Evolutionary conservation across 495 filamentous ascomycete species (phyloP).

Genomic region (Amniculicola lignicola): DNA sequence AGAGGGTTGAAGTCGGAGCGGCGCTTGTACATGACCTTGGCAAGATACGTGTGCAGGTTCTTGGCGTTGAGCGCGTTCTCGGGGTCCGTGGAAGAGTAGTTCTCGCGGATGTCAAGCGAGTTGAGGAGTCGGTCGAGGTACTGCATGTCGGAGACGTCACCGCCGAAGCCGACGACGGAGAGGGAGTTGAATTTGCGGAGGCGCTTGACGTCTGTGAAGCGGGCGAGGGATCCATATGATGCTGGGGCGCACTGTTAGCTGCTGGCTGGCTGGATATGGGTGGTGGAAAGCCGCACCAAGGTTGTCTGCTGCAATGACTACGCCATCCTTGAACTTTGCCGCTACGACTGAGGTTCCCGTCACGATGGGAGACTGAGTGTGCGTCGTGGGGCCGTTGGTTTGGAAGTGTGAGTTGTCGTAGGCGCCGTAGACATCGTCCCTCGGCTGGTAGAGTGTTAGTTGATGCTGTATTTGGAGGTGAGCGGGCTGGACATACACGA

Average conservation of each 20-base stretch:
- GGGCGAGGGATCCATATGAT: conserved; percentile 94
- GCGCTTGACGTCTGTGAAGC: conserved; percentile 90
- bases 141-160: conserved; percentile 98
- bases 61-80: conserved; percentile 75
- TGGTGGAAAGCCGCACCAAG: conserved; percentile 65
- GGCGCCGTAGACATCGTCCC: conserved; percentile 91
- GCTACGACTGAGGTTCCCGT: conserved; percentile 94
- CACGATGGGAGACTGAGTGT: conserved; percentile 87
- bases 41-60: conserved; percentile 92
- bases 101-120: conserved; percentile 82
- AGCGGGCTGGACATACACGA: conserved; percentile 61
- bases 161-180: conserved; percentile 80
- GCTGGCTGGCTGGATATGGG: too few species aligned
- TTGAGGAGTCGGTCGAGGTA: conserved; percentile 86
- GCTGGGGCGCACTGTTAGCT: conserved; percentile 51
- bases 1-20: conserved; percentile 94
- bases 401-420: conserved; percentile 86
- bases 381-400: conserved; percentile 65
- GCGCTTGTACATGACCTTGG: conserved; percentile 90
- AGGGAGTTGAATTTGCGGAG: conserved; percentile 76
- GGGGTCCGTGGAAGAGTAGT: conserved; percentile 58
- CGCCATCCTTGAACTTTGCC: conserved; percentile 91
- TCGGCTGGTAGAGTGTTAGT: conserved; percentile 58
- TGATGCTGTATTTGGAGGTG: conserved; percentile 13
- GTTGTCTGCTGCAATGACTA: conserved; percentile 95